Evolutionary conservation across 1,284 basidiomycete species (phyloP), one percentile per base, ranked within the genome.

Genomic region (Cystobasidium slooffiae): DNA sequence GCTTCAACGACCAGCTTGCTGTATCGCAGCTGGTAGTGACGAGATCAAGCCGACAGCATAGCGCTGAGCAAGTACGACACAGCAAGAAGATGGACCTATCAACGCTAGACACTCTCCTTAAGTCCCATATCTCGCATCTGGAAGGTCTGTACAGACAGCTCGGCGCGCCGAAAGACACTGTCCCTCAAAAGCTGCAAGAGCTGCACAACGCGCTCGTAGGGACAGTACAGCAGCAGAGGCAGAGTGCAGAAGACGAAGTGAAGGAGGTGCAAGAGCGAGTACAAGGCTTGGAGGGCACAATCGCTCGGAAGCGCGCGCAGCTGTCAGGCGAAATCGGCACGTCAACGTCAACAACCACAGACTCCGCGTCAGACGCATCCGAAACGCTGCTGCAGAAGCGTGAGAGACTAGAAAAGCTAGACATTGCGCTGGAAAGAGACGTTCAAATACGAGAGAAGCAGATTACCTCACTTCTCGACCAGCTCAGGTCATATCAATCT

Each of bases 401-500:
- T 16, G 49, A 39, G 18, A 52, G 69, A 39, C 58, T 73, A 14
- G 68, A 68, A 16, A 68, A 74, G 62, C 20, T 61, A 22, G 63
- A 74, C 22, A 31, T 61, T 24, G 9, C 55, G 1, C 24, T 63
- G 5, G 61, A 65, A 72, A 55, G 61, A 72, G 51, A 74, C 63
- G 39, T 51, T 52, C 51, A 59, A 44, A 31, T 47, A 31, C 51
- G 65, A 56, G 47, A 63, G 53, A 41, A 62, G 9, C 68, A 49
- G 24, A 59, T 66, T 41, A 12, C 41, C n/a, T 87, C 88, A 5
- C 81, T 92, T 66, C 88, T 86, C 51, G 87, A 87, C 79, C 88
- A 89, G 47, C 81, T 93, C 49, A 84, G 83, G 55, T 78, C 84
- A 0, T 84, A 91, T 8, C 83, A 87, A 6, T 85, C 86, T 22